Evolutionary conservation across 805 yeast species (phyloP), one percentile per base, ranked within the genome.

Genomic region (Candida pseudofarinosa): DNA sequence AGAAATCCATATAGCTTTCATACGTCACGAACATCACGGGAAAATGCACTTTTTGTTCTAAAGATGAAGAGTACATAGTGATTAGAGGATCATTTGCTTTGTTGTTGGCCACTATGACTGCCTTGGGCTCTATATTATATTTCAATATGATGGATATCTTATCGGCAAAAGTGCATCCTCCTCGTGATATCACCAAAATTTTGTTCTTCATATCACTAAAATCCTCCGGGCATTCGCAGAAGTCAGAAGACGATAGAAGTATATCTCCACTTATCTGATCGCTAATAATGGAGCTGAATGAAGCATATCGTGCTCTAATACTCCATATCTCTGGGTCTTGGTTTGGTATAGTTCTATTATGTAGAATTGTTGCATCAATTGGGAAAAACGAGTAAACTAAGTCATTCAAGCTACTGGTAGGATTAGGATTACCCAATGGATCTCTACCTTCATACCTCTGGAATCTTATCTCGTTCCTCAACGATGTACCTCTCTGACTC

Each of bases 101-200:
- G 51, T 77, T 71, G 53, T 80, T 81, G 26, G 81, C 84, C 6
- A 81, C 70, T n/a, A 81, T 60, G 8, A 80, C 76, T 4, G 79
- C 78, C 12, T 46, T 54, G 0, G 84, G 83, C 12, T 46, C 47
- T 36, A 60, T 41, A 8, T 55, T 59, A 2, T 67, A 60, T 2
- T 56, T 54, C 43, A 77, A 63, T 39, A 80, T 51, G 42, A 69
- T 66, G 33, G 62, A 51, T 14, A 80, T 74, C 51, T 81, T 81
- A 13, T 68, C 67, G 38, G 73, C 77, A 53, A 80, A 77, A 17
- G 79, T 69, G 59, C 84, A 79, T 3, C 65, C 72, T 4, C 84
- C 84, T n/a, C 82, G 45, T 43, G 63, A 49, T 2, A 63, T 56
- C 3, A 66, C 49, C 15, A 66, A 30, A 13, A 62, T 53, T 44